Base-by-base conservation (phyloP, 1,139 yeast species). In the Zygosaccharomyces pseudobailii region DNA sequence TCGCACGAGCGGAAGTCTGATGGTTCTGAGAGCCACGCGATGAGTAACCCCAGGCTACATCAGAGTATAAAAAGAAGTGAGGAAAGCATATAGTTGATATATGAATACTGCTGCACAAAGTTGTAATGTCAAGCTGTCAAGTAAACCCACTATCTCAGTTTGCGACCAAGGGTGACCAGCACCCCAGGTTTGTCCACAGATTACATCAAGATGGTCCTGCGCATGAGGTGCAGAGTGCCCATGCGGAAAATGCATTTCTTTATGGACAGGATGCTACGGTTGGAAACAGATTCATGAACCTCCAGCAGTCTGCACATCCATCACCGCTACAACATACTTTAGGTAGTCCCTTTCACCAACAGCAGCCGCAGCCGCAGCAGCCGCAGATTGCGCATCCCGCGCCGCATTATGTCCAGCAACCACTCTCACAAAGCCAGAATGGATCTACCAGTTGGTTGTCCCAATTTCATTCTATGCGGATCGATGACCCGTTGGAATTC, bases 401-500 rank as follows among this genome's bases (percentile, higher is more conserved):
- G 23, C n/a, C 22, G 3, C 33, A 17, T 27, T 25, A 32, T 10
- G 40, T 46, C 7, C 42, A 39, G 25, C 23, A 42, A 33, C 22
- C 20, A 22, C 36, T 40, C 7, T 10, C 30, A 8, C 42, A 32
- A 37, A 34, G 13, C 19, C 40, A 28, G 20, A 35, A 25, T 10
- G 33, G 23, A n/a, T 21, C 39, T 32, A 33, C 37, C 21, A 31
- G 31, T 9, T 58, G 63, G 63, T 22, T 57, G 10, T 43, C 52
- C n/a, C 60, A 62, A 45, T 59, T 63, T 21, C 49, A 61, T 2
- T 44, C 56, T 3, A 57, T 63, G 56, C 49, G 53, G 36, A 49
- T 63, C 10, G 50, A 52, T 17, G 67, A 63, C 43, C 60, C 63
- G n/a, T 19, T 56, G 42, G 65, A 59, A 48, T 61, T 59, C 36